Evolutionary conservation across 495 filamentous ascomycete genomes (phyloP).

Genomic region (Aspergillus cristatus): DNA sequence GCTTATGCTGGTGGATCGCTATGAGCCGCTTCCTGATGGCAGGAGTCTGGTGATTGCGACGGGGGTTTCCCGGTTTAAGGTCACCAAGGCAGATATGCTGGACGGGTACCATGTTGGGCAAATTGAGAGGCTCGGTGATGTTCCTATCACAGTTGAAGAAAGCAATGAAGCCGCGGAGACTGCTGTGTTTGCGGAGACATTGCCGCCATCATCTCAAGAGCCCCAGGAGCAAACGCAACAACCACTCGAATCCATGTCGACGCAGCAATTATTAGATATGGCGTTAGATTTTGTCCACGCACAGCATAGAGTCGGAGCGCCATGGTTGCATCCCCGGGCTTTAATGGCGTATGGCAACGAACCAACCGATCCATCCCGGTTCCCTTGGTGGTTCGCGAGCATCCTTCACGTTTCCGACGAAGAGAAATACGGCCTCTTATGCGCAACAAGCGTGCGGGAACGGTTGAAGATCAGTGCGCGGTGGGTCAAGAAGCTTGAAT

Average conservation of each 20-base stretch:
- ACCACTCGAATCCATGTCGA: slow-evolving; percentile 55
- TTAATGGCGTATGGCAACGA: slow-evolving; percentile 66
- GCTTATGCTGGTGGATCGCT: slow-evolving; percentile 60
- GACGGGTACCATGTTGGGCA: slow-evolving; percentile 74
- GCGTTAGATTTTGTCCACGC: slow-evolving; percentile 56
- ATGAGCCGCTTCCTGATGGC: slow-evolving; percentile 67
- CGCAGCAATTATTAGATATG: slow-evolving; percentile 54
- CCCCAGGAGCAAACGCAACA: not conserved
- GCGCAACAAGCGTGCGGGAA: slow-evolving; percentile 65
- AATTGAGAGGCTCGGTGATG: slow-evolving; percentile 66
- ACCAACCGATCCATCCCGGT: slow-evolving; percentile 63
- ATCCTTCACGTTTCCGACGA: slow-evolving; percentile 66
- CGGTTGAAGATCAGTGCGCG: slow-evolving; percentile 66
- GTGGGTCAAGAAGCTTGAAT: slow-evolving; percentile 69
- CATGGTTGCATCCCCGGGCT: slow-evolving; percentile 64
- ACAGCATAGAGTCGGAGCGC: slow-evolving; percentile 55
- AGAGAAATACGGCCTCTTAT: slow-evolving; percentile 69
- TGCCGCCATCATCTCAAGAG: too few species aligned
- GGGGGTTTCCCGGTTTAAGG: slow-evolving; percentile 66
- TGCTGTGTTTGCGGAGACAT: slow-evolving; percentile 9
- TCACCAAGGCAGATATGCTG: slow-evolving; percentile 49
- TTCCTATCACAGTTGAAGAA: slow-evolving; percentile 75
- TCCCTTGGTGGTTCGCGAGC: slow-evolving; percentile 88
- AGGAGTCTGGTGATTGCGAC: slow-evolving; percentile 69
- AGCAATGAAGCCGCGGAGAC: slow-evolving; percentile 58